These are phyloP conservation scores for Pseudevernia furfuracea DNA, from an alignment of 495 filamentous ascomycete species.

Conservation along the genomic window DNA sequence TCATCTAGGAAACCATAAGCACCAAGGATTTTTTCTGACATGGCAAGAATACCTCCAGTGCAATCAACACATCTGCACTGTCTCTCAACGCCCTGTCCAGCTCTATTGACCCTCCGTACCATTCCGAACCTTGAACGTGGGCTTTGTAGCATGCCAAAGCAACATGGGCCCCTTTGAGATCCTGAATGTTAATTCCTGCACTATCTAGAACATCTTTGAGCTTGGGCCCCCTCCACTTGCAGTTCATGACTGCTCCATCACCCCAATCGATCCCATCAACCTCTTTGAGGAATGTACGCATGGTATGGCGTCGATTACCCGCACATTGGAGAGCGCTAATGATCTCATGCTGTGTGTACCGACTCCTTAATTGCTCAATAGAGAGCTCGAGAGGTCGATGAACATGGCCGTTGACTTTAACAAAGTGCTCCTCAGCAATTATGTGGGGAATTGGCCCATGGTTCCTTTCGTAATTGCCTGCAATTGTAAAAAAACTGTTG, in stretches of 20 bases:
- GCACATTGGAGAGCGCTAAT: constrained; percentile 54
- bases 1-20: constrained; percentile 39
- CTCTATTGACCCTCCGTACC: constrained; percentile 48
- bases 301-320: constrained; percentile 56
- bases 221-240: constrained; percentile 49
- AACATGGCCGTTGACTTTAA: constrained; percentile 40
- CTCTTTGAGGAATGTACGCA: constrained; percentile 54
- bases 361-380: constrained; percentile 34
- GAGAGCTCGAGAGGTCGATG: constrained; percentile 30
- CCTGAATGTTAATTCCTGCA: constrained; percentile 32
- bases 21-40: neutral
- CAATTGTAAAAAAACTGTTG: constrained; percentile 38
- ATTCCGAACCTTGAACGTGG: constrained; percentile 46
- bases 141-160: constrained; percentile 47
- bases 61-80: constrained; percentile 46
- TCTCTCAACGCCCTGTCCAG: constrained; percentile 41
- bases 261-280: constrained; percentile 57
- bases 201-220: constrained; percentile 46
- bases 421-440: constrained; percentile 33
- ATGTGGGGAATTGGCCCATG: constrained; percentile 47
- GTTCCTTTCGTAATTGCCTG: constrained; percentile 44
- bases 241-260: constrained; percentile 58
- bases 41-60: constrained; percentile 38
- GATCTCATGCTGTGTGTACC: constrained; percentile 48
- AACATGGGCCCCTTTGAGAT: constrained; percentile 35